Base-by-base conservation (phyloP, 441 rosid species). In the Dalechampia spathulata region DNA sequence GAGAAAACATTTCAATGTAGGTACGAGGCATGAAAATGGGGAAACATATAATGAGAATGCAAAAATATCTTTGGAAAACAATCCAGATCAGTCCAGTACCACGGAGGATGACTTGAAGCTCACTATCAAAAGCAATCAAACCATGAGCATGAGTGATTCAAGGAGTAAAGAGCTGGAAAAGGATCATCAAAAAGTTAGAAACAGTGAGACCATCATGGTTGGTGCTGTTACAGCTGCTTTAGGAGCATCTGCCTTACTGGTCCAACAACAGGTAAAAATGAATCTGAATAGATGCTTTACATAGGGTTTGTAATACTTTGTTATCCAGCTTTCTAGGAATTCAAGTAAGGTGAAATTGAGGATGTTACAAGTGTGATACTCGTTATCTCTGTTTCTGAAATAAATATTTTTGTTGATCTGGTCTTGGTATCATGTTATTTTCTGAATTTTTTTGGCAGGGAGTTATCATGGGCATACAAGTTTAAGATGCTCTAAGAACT, bases 191-290 rank as follows among this genome's bases (percentile, higher is more conserved):
- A 71, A 68, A 54, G 70, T 49, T 67, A 61, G 63, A 51, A 68
- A 60, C 32, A 86, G 58, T 55, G 84, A 74, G 12, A 58, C 62
- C 61, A 77, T 84, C 53, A 76, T 93, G 95, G 86, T 79, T 73
- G 96, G 96, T 68, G 96, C 91, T 64, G 72, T 89, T 47, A 82
- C 92, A 53, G 96, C 94, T 74, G 97, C 99, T 56, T 66, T 94
- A 55, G 99, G 99, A 62, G 90, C 96, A 62, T 87, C 99, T 63
- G 87, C 97, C 54, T 77, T 87, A 45, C 75, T 94, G 49, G 79
- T 72, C 49, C 81, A 79, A 57, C 73, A 79, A 57, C 74, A 80
- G 90, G 99, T 94, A 83, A 39, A 64, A 51, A 27, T 51, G 64
- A 46, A 46, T 64, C 27, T 57, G 19, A 38, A 54, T 55, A 19